Percentiles rank a stretch among this genome's conserved stretches.
These are phyloP conservation scores for Trametes pubescens DNA, from an alignment of 1,284 basidiomycete species.

Conservation along the genomic window DNA sequence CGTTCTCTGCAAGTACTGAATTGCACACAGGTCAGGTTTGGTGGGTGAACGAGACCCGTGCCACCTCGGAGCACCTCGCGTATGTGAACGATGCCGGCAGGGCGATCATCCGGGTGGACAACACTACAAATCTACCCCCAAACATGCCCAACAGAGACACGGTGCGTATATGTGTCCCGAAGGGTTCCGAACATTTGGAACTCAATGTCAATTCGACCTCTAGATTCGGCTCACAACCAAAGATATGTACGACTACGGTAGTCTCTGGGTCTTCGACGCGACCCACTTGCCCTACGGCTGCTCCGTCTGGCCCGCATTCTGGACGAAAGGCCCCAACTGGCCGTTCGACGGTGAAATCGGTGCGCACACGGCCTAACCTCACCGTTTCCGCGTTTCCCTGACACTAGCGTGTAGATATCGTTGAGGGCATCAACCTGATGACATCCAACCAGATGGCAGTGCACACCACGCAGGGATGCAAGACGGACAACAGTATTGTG, in stretches of 20 bases:
- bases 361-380: constrained; percentile 29
- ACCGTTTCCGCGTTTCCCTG: neutral
- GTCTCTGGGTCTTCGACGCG: constrained; percentile 58
- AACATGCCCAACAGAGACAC: constrained; percentile 60
- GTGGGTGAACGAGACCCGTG: constrained; percentile 54
- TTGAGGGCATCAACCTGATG: constrained; percentile 56
- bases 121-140: constrained; percentile 54
- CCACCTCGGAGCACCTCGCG: constrained; percentile 54
- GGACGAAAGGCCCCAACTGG: constrained; percentile 54
- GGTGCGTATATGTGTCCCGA: constrained; percentile 45
- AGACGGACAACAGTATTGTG: constrained; percentile 37
- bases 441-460: constrained; percentile 67
- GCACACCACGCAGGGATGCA: constrained; percentile 54
- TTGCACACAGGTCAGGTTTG: constrained; percentile 56
- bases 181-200: neutral
- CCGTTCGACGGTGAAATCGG: constrained; percentile 62
- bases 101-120: constrained; percentile 69
- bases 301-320: constrained; percentile 61
- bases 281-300: constrained; percentile 65
- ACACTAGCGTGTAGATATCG: constrained; percentile 38
- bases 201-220: constrained; percentile 9
- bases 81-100: constrained; percentile 62
- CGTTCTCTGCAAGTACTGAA: no score
- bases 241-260: constrained; percentile 57
- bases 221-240: constrained; percentile 63